Evolutionary conservation across 2,329 filamentous ascomycete species (phyloP).

Genomic region (Claviceps pusilla): DNA sequence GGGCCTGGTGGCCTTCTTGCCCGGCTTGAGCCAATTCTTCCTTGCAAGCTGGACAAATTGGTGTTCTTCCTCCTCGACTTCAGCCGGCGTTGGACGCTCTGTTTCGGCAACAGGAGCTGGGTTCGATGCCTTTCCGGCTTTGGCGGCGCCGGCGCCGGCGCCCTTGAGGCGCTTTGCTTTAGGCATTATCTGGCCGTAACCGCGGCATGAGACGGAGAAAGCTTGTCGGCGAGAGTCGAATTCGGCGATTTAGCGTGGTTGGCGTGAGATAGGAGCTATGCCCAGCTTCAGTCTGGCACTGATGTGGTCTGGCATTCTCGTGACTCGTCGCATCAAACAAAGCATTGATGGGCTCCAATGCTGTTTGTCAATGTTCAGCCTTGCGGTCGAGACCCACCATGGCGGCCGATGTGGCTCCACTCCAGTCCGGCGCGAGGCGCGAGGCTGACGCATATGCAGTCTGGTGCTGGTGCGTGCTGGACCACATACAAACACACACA

Average conservation of each 20-base stretch:
- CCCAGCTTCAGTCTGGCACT: no score
- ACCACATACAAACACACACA: neutral
- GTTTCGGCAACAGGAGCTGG: conserved; percentile 25
- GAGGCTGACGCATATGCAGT: no score
- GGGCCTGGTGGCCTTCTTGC: conserved; percentile 45
- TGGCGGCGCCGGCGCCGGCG: conserved; percentile 24
- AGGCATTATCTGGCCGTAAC: conserved; percentile 28
- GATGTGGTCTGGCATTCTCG: no score
- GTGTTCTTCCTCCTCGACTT: conserved; percentile 57
- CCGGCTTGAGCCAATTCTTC: conserved; percentile 65
- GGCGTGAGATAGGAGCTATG: neutral
- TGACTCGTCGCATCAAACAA: no score
- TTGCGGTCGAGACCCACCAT: neutral
- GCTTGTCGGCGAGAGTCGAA: neutral
- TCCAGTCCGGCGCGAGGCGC: no score
- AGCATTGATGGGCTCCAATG: no score
- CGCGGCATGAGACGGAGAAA: conserved; percentile 2
- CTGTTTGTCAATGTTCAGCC: no score
- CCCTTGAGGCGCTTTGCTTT: conserved; percentile 44
- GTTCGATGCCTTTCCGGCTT: conserved; percentile 14
- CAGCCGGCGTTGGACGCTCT: conserved; percentile 39
- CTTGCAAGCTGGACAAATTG: conserved; percentile 64
- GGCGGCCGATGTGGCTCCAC: no score
- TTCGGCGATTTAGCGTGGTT: neutral
- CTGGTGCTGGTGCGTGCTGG: neutral